These are phyloP conservation scores for Hibiscus tridactylites DNA, from an alignment of 345 rosid species.

Conservation along the genomic window DNA sequence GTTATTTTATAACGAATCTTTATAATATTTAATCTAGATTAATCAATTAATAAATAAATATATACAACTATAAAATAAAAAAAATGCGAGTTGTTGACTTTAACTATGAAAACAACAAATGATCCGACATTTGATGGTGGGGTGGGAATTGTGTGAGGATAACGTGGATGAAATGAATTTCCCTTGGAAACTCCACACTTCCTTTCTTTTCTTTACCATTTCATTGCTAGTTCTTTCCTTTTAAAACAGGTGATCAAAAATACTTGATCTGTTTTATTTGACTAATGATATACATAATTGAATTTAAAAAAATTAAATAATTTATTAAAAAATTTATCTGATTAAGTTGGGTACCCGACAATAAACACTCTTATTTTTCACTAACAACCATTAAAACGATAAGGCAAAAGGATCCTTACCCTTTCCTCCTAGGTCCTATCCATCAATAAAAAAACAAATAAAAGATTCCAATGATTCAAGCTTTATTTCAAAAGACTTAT, in stretches of 20 bases:
- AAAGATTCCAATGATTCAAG: too few relatives aligned
- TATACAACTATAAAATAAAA: background rate
- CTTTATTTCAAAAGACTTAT: too few relatives aligned
- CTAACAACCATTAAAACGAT: background rate
- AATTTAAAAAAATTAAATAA: too few relatives aligned
- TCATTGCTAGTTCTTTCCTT: conserved; percentile 10
- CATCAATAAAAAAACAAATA: too few relatives aligned
- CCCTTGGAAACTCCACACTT: conserved; percentile 23
- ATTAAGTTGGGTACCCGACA: too few relatives aligned
- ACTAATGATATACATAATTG: too few relatives aligned
- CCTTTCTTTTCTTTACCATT: background rate
- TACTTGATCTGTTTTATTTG: too few relatives aligned
- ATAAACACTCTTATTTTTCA: background rate
- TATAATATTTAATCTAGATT: too few relatives aligned
- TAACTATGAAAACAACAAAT: conserved; percentile 19
- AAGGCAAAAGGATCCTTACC: background rate
- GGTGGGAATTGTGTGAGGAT: conserved; percentile 8
- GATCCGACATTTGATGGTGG: conserved; percentile 46
- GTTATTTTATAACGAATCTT: too few relatives aligned
- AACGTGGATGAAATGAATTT: conserved; percentile 23
- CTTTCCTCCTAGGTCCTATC: background rate
- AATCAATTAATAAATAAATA: too few relatives aligned
- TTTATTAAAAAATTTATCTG: too few relatives aligned
- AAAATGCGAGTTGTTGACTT: conserved; percentile 16
- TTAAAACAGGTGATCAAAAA: background rate